Evolutionary conservation across 257 asterid species (phyloP).

Genomic region (Lycium barbarum): DNA sequence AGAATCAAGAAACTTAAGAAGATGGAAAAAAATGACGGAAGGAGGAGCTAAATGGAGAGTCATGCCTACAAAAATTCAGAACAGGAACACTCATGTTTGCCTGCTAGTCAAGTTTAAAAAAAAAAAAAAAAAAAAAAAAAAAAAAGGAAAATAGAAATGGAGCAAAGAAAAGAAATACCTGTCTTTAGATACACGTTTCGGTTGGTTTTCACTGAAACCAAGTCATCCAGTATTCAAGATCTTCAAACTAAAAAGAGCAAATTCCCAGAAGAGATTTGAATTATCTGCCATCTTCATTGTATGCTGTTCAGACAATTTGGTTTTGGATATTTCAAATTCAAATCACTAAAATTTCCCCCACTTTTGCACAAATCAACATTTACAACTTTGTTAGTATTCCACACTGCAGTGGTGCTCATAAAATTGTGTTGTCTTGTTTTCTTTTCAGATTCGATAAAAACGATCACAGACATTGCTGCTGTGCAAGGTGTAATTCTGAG

Average conservation of each 20-base stretch:
- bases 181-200: background rate
- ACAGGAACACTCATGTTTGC: background rate
- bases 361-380: background rate
- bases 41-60: background rate
- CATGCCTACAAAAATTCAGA: background rate
- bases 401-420: background rate
- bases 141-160: background rate
- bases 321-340: background rate
- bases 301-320: background rate
- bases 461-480: constrained; percentile 69
- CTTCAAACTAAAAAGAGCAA: background rate
- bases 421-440: background rate
- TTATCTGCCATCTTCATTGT: background rate
- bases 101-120: background rate
- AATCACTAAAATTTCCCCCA: background rate
- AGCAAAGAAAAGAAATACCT: background rate
- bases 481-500: constrained; percentile 80
- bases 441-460: constrained; percentile 60
- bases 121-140: background rate
- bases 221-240: background rate
- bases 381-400: background rate
- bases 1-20: background rate
- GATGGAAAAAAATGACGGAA: background rate
- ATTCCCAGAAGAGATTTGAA: background rate
- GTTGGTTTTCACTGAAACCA: background rate